Evolutionary conservation across 2,329 filamentous ascomycete genomes (phyloP), one percentile per base, ranked within the genome.

Genomic region (Aspergillus phoenicis): DNA sequence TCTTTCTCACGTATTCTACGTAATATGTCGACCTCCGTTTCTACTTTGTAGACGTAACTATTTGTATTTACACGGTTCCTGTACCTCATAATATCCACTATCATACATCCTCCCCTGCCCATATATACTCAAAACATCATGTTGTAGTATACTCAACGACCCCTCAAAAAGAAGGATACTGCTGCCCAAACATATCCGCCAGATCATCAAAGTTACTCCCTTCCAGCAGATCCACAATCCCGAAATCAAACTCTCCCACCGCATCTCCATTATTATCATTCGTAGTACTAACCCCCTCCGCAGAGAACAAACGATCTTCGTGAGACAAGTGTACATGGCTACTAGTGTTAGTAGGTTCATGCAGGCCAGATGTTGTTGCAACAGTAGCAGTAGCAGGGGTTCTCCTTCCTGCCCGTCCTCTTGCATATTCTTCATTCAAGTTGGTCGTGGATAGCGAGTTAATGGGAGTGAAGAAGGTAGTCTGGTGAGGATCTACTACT

Each of bases 151-250:
- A 26, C 26, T 5, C 15, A 7, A 5, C 38, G 5, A 20, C 20
- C 45, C 8, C 30, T 55, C 59, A 72, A 30, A 72, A 73, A 43
- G 67, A 70, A n/a, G 70, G 71, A 60, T 70, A 73, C 56, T 70
- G 71, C 59, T 73, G 70, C 10, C 69, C 70, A 39, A 73, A 70
- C 28, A 73, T 60, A 64, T 76, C 72, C 59, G 75, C 70, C 22
- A 74, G 47, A 30, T 67, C 68, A 58, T 75, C 70, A 52, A 73
- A 73, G 45, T 70, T 69, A n/a, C 67, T 70, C 22, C 69, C 71
- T 24, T 74, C 67, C 30, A 76, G 65, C 24, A 76, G 48, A 66
- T 74, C 72, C 8, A 68, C 73, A 70, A 71, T 74, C 30, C 69
- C 73, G 30, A 70, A 64, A 60, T 74, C 73, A 33, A 71, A 70